Base-by-base conservation (phyloP, 352 stramenopile species). In the Globisporangium cylindrosporum region DNA sequence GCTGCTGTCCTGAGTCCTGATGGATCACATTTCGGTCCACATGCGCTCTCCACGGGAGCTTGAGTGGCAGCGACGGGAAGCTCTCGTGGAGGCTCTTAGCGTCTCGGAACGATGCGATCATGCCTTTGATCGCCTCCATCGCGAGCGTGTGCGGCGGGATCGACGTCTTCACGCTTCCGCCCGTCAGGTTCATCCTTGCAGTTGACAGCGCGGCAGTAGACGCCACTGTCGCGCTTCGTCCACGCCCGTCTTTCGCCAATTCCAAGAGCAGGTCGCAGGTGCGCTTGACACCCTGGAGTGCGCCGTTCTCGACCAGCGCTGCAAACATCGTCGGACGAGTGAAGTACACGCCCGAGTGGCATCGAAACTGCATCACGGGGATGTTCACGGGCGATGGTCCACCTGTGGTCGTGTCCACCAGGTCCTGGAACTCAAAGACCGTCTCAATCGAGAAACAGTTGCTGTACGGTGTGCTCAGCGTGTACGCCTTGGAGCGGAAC, bases 381-480 rank as follows among this genome's bases (percentile, higher is more conserved):
- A 59, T 55, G 18, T 69, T 69, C 55, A 69, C 64, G n/a, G 64
- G 64, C 8, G 58, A 66, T 1, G 57, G 57, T 0, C 65, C 64
- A 24, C 64, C 65, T 1, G 65, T 70, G 1, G 65, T 36, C 3
- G 63, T 70, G 29, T 72, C 58, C 12, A 70, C 72, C 4, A 70
- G 61, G 51, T 87, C 74, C 36, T 84, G 69, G 8, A 82, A 67
- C 55, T 91, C 81, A 27, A 89, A 71, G 20, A 87, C 60, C 6
- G 77, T 78, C 66, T 91, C 82, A 38, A 89, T 74, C 2, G 82
- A 91, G 41, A 88, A 88, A 49, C 77, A 84, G 62, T 91, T 89
- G 72, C 79, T 89, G 56, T 80, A 82, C 0, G 81, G 82, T 27
- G 88, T 81, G 53, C 81, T 86, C 46, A 89, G 76, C 7, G 77